Evolutionary conservation across 2,329 filamentous ascomycete genomes (phyloP).

Genomic region (Microsporum audouinii): DNA sequence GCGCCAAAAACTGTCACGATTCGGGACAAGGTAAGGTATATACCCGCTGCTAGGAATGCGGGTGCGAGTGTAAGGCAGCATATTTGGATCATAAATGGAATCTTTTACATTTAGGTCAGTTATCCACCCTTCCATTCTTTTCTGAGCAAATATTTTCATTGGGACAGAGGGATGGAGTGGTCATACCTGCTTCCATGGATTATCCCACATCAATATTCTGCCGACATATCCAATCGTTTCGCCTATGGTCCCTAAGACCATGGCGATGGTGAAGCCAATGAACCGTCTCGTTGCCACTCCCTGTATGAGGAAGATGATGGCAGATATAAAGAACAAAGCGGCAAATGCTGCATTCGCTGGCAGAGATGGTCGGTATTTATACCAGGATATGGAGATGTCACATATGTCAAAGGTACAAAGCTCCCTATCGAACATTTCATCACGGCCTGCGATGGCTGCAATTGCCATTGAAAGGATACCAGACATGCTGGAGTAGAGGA

Average conservation of each 20-base stretch:
- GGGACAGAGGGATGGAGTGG: background rate
- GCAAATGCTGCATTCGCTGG: conserved; percentile 10
- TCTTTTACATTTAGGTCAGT: background rate
- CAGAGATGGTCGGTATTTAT: conserved; percentile 12
- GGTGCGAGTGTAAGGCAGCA: conserved; percentile 53
- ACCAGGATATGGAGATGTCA: conserved; percentile 9
- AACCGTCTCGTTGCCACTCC: conserved; percentile 8
- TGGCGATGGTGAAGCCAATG: conserved; percentile 28
- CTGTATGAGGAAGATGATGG: conserved; percentile 8
- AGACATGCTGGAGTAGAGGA: background rate
- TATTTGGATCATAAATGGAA: conserved; percentile 24
- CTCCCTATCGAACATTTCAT: background rate
- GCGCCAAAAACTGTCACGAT: conserved; percentile 29
- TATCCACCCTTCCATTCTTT: background rate
- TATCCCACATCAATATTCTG: conserved; percentile 44
- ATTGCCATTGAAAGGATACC: background rate
- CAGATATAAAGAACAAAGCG: conserved; percentile 10
- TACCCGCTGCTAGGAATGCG: conserved; percentile 51
- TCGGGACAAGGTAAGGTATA: conserved; percentile 49
- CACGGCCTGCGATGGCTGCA: background rate
- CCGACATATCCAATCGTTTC: conserved; percentile 52
- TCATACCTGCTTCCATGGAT: conserved; percentile 30
- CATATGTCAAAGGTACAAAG: conserved; percentile 14
- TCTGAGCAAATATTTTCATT: background rate
- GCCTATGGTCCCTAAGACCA: conserved; percentile 42